phyloP scores from a whole-genome alignment of 75 land plant genomes.

The Pinus taeda region DNA sequence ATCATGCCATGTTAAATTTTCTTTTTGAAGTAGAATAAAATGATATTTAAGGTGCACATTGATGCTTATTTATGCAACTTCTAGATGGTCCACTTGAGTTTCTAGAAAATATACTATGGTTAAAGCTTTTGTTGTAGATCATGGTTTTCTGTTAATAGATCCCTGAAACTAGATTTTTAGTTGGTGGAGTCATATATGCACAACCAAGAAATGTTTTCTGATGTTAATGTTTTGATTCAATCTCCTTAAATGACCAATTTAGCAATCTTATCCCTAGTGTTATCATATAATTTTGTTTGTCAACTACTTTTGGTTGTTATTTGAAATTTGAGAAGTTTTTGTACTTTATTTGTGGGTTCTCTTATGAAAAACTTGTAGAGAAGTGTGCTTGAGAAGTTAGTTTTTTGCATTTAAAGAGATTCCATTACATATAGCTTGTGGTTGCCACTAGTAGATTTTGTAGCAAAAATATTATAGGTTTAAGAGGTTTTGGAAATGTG shows the following conservation, averaged over 20 bases:
- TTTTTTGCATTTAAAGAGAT: slow-evolving; percentile 69
- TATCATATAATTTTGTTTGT: no score
- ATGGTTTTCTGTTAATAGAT: slow-evolving; percentile 40
- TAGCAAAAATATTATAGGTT: slow-evolving; percentile 68
- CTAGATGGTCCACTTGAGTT: no score
- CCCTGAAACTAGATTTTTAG: slow-evolving; percentile 40
- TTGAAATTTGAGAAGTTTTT: not conserved
- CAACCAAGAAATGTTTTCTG: slow-evolving; percentile 57
- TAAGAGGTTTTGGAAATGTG: slow-evolving; percentile 81
- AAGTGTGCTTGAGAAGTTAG: slow-evolving; percentile 51
- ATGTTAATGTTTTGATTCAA: slow-evolving; percentile 16
- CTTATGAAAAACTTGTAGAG: slow-evolving; percentile 28
- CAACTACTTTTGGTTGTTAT: not conserved
- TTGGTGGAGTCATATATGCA: slow-evolving; percentile 59
- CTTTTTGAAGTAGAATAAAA: no score
- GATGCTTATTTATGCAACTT: no score
- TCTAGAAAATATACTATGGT: slow-evolving; percentile 47
- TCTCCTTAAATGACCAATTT: no score
- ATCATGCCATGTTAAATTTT: not conserved
- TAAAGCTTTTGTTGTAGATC: slow-evolving; percentile 50
- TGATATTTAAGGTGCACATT: no score
- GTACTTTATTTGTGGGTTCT: not conserved
- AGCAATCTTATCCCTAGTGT: no score
- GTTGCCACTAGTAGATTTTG: slow-evolving; percentile 67
- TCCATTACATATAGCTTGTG: slow-evolving; percentile 66